Base-by-base conservation (phyloP, 257 asterid genomes). In the Ocimum tenuiflorum region DNA sequence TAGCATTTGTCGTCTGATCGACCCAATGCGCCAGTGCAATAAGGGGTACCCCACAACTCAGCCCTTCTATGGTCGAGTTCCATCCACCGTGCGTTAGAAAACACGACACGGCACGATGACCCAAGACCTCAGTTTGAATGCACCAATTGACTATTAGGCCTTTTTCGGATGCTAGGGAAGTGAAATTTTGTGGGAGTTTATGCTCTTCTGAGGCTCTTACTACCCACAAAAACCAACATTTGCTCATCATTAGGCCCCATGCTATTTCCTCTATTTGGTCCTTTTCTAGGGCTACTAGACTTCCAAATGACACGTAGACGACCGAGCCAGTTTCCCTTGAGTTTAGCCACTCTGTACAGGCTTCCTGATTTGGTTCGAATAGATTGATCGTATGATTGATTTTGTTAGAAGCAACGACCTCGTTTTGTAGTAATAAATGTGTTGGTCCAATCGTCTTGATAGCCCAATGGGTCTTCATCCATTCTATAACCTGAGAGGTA, bases 121-220 rank as follows among this genome's bases (percentile, higher is more conserved):
- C 61, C 70, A 82, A 61, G 15, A 82, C 76, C 14, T 73, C 47
- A 0, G 63, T 31, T n/a, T 81, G 87, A 8, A 60, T 41, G 48
- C 87, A 76, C 84, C 87, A 81, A 4, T 63, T 76, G 15, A 79
- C 77, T 0, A 68, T 19, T 14, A 82, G 59, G 8, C 82, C 84
- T 57, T 43, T 73, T 0, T 58, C 72, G 1, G 3, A 17, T 18
- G 42, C 22, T 24, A 63, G 43, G 12, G 57, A 43, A 18, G 39
- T 22, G 55, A 81, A 78, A 9, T 33, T 41, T 8, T 24, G 52
- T 0, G 79, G 83, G 46, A 78, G 77, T 22, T 78, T 78, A 18
- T 19, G 38, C 53, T 41, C 65, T 54, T 81, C 82, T 0, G 68
- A 39, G 12, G 47, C 69, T 63, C 86, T 53, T 8, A 81, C 80